A percentile compares a stretch with the other conserved stretches of the same genome.
phyloP scores from a whole-genome alignment of 371 early-diverging fungal genomes.

The Mortierella sp. region DNA sequence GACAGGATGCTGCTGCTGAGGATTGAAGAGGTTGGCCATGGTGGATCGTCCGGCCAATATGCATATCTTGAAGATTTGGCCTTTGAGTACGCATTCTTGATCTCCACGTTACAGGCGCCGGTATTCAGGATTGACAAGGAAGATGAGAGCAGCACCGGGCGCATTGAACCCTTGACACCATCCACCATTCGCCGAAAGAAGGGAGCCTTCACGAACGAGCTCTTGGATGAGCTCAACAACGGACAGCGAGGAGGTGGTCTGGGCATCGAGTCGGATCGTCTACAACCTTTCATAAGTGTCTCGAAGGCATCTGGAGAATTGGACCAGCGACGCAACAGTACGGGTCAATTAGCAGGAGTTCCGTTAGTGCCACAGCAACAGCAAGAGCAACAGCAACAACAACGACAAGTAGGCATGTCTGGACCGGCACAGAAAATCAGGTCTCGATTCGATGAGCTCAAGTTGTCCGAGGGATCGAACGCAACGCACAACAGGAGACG shows the following conservation, averaged over 20 bases:
- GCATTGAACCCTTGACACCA: slow-evolving; percentile 21
- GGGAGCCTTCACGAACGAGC: slow-evolving; percentile 33
- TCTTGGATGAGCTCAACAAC: slow-evolving; percentile 27
- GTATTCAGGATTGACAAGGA: slow-evolving; percentile 47
- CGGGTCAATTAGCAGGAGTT: background rate
- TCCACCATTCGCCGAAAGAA: slow-evolving; percentile 39
- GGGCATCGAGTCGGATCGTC: slow-evolving; percentile 32
- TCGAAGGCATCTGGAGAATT: background rate
- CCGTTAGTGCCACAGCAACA: background rate
- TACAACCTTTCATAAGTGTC: slow-evolving; percentile 21
- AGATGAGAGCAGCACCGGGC: slow-evolving; percentile 11
- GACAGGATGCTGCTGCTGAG: slow-evolving; percentile 61
- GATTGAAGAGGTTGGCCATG: slow-evolving; percentile 72
- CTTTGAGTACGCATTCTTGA: slow-evolving; percentile 72
- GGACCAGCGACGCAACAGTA: background rate
- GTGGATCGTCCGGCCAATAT: slow-evolving; percentile 71
- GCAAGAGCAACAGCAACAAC: slow-evolving; percentile 1
- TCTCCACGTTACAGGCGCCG: slow-evolving; percentile 56
- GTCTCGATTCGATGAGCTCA: slow-evolving; percentile 29
- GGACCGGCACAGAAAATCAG: slow-evolving; percentile 4
- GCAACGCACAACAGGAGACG: slow-evolving; percentile 30
- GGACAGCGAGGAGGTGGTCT: slow-evolving; percentile 2
- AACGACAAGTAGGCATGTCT: no score
- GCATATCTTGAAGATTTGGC: slow-evolving; percentile 71
- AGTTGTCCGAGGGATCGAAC: slow-evolving; percentile 8